Conservation (phyloP, 2,329 filamentous ascomycete genomes). For the Colletotrichum paranaense region DNA sequence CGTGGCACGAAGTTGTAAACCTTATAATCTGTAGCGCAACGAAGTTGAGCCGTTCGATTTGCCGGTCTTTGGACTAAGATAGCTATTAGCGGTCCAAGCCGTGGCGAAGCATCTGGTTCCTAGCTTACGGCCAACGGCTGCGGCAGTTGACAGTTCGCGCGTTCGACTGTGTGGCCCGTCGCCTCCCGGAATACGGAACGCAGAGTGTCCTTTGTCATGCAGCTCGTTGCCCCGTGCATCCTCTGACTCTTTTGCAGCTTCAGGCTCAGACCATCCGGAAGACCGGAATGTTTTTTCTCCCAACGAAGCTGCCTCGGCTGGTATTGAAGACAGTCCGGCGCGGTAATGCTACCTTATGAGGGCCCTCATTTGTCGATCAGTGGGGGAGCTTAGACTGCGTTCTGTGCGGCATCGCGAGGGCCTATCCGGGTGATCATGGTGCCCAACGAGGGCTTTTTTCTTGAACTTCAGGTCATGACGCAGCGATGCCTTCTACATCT, state of each 20-base stretch:
- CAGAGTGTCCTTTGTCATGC: background rate
- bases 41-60: background rate
- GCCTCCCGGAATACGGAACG: too few relatives aligned
- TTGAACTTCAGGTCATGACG: background rate
- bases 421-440: background rate
- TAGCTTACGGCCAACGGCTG: background rate
- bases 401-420: background rate
- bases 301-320: background rate
- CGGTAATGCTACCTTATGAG: background rate
- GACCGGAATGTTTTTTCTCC: background rate
- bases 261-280: background rate
- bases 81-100: background rate
- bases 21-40: background rate
- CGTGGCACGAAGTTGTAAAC: background rate
- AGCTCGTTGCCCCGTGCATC: too few relatives aligned
- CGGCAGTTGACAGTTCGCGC: background rate
- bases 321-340: background rate
- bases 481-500: background rate
- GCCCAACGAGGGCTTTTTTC: background rate
- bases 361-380: background rate
- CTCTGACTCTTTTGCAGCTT: background rate
- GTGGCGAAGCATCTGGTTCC: too few relatives aligned
- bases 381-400: background rate
- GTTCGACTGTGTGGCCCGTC: too few relatives aligned
- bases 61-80: background rate